Evolutionary conservation across 2,329 filamentous ascomycete species (phyloP), one percentile per base, ranked within the genome.

Genomic region (Penicillium glabrum): DNA sequence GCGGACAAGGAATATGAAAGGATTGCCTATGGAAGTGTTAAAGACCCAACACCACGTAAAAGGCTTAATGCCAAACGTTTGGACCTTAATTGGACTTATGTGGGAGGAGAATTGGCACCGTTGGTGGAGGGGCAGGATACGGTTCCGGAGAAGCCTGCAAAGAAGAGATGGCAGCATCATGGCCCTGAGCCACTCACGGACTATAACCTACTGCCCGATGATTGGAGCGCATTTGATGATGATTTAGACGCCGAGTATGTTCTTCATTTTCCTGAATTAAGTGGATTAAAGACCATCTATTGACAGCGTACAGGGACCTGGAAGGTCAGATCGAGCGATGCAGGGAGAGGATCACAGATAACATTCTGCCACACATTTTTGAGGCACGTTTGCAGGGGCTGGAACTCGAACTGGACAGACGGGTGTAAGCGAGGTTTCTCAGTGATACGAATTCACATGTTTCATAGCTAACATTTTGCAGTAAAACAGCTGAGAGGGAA

Each of bases 281-380:
- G 29, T 31, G 29, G 11, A 31, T 3, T 3, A 13, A 31, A 31
- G 29, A 14, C 29, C 29, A 31, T 31, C 11, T 31, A 31, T 37
- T 37, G 33, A 37, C 14, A 16, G 6, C 16, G 5, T 11, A 29
- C 45, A 56, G 54, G 23, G 54, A 56, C 14, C 16, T 48, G 14
- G 49, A 52, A 10, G 54, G 21, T 37, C 54, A 56, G n/a, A 49
- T 56, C 24, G 14, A 53, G 21, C 43, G 54, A 49, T 52, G 49
- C 19, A 33, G 49, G 8, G 54, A 56, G 24, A 47, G 54, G 21
- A 56, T 56, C 23, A 35, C 31, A 26, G 54, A 56, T 13, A 35
- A 46, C 3, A 52, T 56, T 37, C 21, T 48, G 33, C 46, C 47
- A 6, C 6, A 14, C 2, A 26, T 21, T 29, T 52, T 56, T 16